Evolutionary conservation across 176 grass and related monocot species (phyloP).

Genomic region (Miscanthus lutarioriparius): DNA sequence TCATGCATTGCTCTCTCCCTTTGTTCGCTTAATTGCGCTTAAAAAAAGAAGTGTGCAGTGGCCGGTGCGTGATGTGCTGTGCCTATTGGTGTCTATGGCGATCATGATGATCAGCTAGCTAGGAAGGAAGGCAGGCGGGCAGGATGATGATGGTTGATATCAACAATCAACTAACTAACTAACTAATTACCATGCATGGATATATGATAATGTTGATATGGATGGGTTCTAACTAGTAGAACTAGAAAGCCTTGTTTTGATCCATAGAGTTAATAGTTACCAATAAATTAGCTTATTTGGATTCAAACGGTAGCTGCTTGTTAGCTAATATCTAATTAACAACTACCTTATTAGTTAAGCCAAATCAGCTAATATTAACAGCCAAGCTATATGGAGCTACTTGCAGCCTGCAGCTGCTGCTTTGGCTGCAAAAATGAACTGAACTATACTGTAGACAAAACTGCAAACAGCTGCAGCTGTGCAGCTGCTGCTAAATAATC

Average conservation of each 20-base stretch:
- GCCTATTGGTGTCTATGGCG: neutral
- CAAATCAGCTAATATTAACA: neutral
- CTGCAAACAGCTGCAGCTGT: no score
- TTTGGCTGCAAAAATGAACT: no score
- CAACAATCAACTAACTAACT: neutral
- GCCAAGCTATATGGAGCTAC: neutral
- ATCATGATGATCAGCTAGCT: constrained; percentile 35
- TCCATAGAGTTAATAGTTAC: neutral
- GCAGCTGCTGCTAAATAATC: no score
- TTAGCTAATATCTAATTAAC: neutral
- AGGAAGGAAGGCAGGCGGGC: neutral
- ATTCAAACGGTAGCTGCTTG: neutral
- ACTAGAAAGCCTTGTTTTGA: no score
- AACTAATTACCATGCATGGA: neutral
- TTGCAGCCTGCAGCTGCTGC: no score
- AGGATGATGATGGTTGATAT: neutral
- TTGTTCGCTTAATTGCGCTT: constrained; percentile 1
- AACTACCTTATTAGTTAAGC: neutral
- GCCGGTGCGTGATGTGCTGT: neutral
- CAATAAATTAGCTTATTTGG: neutral
- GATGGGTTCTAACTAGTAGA: no score
- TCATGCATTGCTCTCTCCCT: neutral
- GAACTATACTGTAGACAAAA: no score
- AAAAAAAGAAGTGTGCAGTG: neutral
- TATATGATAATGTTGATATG: no score